Base-by-base conservation (phyloP, 2,329 filamentous ascomycete genomes). In the Scytalidium sp. region DNA sequence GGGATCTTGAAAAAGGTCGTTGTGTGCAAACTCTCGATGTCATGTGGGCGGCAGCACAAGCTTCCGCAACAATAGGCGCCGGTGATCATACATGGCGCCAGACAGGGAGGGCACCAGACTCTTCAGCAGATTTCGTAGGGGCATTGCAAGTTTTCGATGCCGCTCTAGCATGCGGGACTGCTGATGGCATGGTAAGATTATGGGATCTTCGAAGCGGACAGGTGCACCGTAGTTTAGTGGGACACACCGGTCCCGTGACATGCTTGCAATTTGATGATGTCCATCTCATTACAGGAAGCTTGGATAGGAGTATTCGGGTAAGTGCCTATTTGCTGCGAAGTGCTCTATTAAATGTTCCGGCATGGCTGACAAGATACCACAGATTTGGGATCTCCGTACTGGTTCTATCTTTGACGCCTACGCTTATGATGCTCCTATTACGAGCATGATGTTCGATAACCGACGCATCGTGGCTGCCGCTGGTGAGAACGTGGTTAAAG, bases 331-430 rank as follows among this genome's bases (percentile, higher is more conserved):
- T 15, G 23, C 17, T 21, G 11, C 3, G 25, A 13, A 7, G 21
- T 10, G 11, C 21, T 25, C 11, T 21, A 27, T 17, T 3, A 13
- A 41, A 19, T 13, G 23, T 17, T 25, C 23, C n/a, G 17, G 23
- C 25, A 40, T 44, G 21, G 11, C 58, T 56, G 52, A 67, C 67
- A 57, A 67, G 56, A 49, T 2, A 19, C 11, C 21, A n/a, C 64
- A 97, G 92, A 97, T 99, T 66, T 99, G 94, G 94, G 94, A 99
- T 70, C 86, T 99, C 50, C 88, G 94, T 48, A 97, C 91, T 11
- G 94, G 94, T 42, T 92, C 91, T 27, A 97, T 99, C 60, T 88
- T 88, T 67, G 94, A 99, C 67, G 94, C 93, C 17, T 99, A 92
- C 68, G 94, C 93, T 19, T 99, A 97, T 71, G 92, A 97, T 64